Evolutionary conservation across 345 rosid species (phyloP).

Genomic region (Eucalyptus decipiens): DNA sequence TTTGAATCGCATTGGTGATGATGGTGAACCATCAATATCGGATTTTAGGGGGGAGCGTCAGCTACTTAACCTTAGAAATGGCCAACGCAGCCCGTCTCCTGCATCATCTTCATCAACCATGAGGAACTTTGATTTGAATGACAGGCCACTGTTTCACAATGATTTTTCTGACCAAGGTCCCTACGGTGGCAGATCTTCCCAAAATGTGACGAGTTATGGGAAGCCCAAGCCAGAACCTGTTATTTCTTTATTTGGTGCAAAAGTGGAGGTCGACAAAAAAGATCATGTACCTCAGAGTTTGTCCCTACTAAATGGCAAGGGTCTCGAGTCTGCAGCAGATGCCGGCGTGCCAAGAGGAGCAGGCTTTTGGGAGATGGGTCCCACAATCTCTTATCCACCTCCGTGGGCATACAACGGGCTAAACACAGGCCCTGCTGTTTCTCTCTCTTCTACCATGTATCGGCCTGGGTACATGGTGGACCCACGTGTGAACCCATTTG

Average conservation of each 20-base stretch:
- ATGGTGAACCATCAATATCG: slow-evolving; percentile 40
- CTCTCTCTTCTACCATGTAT: slow-evolving; percentile 47
- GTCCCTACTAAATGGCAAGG: slow-evolving; percentile 42
- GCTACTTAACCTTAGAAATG: slow-evolving; percentile 32
- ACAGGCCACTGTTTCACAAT: slow-evolving; percentile 39
- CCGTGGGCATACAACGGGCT: slow-evolving; percentile 47
- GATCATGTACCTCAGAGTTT: slow-evolving; percentile 29
- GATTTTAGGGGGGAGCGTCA: slow-evolving; percentile 40
- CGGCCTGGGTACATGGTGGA: slow-evolving; percentile 63
- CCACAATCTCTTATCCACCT: slow-evolving; percentile 33
- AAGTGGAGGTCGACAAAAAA: slow-evolving; percentile 50
- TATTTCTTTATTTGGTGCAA: slow-evolving; percentile 66
- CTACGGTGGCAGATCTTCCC: slow-evolving; percentile 14
- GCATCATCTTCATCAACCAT: slow-evolving; percentile 66
- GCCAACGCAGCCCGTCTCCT: slow-evolving; percentile 64
- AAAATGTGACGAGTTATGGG: slow-evolving; percentile 19
- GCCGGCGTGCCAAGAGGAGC: slow-evolving; percentile 36
- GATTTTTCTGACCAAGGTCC: slow-evolving; percentile 44
- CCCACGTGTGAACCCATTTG: slow-evolving; percentile 50
- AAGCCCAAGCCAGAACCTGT: slow-evolving; percentile 40
- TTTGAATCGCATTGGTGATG: slow-evolving; percentile 64
- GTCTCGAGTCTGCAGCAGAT: slow-evolving; percentile 29
- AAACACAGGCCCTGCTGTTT: slow-evolving; percentile 30
- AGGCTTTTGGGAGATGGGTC: slow-evolving; percentile 41
- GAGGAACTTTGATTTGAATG: slow-evolving; percentile 89